Conservation (phyloP, 2,329 filamentous ascomycete genomes). For the Huntiella moniliformis region DNA sequence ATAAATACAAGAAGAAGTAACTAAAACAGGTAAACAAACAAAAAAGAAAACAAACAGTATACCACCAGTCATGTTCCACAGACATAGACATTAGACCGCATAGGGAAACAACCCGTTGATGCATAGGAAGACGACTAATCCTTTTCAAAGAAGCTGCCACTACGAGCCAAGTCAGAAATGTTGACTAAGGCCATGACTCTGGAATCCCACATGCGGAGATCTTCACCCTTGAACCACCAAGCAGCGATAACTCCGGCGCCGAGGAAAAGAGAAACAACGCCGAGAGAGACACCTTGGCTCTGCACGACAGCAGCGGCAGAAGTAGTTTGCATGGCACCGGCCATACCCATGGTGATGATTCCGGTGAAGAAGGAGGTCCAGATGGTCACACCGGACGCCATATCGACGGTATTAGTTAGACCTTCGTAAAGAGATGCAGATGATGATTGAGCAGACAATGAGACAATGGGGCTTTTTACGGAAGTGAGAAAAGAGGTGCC, state of each 20-base stretch:
- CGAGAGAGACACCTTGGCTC: conserved; percentile 23
- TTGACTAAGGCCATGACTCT: conserved; percentile 29
- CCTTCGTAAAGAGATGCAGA: conserved; percentile 26
- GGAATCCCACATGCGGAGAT: conserved; percentile 26
- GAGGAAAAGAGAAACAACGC: conserved; percentile 23
- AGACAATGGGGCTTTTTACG: conserved; percentile 24
- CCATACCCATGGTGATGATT: conserved; percentile 25
- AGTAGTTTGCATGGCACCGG: conserved; percentile 19
- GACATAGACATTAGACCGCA: neutral
- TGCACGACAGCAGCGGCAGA: conserved; percentile 19
- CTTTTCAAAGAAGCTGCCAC: conserved; percentile 27
- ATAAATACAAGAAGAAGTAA: no score
- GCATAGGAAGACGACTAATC: conserved; percentile 15
- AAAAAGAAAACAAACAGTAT: no score
- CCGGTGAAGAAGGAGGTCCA: conserved; percentile 25
- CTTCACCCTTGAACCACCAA: conserved; percentile 26
- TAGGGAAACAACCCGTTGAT: neutral
- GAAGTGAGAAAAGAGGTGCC: conserved; percentile 24
- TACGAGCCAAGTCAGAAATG: conserved; percentile 23
- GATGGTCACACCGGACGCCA: conserved; percentile 25
- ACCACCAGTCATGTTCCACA: neutral
- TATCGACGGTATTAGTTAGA: conserved; percentile 29
- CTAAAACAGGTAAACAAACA: no score
- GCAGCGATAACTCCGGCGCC: conserved; percentile 18
- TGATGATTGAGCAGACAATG: conserved; percentile 30